Percentiles rank a stretch among this genome's conserved stretches.
phyloP scores from a whole-genome alignment of 2,329 filamentous ascomycete species.

The Teratosphaeria pseudoeucalypti region DNA sequence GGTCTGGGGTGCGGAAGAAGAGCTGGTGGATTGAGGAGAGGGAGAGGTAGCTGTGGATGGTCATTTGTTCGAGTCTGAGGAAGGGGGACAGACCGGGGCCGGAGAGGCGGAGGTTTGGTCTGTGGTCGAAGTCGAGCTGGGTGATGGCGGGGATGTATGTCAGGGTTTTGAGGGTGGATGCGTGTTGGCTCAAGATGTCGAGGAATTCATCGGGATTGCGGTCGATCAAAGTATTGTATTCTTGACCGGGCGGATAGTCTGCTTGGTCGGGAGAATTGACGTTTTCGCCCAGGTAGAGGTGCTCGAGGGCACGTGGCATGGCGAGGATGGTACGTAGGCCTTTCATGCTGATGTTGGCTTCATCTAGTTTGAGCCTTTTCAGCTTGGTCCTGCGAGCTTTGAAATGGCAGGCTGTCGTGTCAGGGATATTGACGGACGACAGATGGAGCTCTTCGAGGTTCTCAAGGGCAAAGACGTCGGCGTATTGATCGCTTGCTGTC shows the following conservation, averaged over 20 bases:
- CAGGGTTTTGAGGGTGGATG: not conserved
- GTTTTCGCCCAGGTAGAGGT: constrained; percentile 6
- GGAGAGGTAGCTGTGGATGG: not conserved
- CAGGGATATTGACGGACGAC: constrained; percentile 2
- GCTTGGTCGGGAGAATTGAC: not conserved
- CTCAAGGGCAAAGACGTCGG: not conserved
- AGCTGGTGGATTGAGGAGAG: not conserved
- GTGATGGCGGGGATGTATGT: not conserved
- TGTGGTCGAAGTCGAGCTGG: not conserved
- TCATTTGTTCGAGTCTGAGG: not conserved
- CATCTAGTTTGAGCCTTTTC: constrained; percentile 3
- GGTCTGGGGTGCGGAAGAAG: not conserved
- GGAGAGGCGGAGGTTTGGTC: not conserved
- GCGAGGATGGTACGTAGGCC: constrained; percentile 2
- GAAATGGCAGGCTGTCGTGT: not conserved
- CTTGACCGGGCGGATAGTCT: not conserved
- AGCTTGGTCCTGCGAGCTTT: not conserved
- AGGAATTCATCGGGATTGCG: not conserved
- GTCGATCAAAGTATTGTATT: constrained; percentile 1
- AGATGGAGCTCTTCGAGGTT: constrained; percentile 3
- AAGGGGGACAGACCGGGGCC: not conserved
- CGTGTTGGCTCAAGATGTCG: not conserved
- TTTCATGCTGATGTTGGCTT: constrained; percentile 2
- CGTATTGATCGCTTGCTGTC: not conserved
- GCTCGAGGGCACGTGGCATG: constrained; percentile 1